A percentile compares a stretch with the other conserved stretches of the same genome.
These are phyloP conservation scores for Acacia melanoxylon DNA, from an alignment of 306 rosid species.

Conservation along the genomic window DNA sequence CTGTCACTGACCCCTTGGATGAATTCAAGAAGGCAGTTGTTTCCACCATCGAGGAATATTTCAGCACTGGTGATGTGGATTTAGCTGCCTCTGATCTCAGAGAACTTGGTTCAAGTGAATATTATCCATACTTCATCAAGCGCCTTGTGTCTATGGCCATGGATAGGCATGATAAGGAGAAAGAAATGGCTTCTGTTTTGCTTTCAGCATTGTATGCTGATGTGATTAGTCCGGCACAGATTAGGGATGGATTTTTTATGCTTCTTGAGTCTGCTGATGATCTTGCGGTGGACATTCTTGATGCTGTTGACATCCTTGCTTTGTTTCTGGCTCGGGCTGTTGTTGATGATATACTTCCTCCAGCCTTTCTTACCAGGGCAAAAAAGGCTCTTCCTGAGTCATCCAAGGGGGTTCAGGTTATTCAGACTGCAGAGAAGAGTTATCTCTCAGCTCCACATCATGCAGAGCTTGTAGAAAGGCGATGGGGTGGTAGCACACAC, in stretches of 20 bases:
- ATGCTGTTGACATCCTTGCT: slow-evolving; percentile 92
- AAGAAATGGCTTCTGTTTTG: slow-evolving; percentile 97
- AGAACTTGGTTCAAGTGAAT: slow-evolving; percentile 88
- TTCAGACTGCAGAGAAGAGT: slow-evolving; percentile 87
- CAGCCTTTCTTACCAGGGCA: slow-evolving; percentile 86
- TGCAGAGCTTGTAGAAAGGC: slow-evolving; percentile 94
- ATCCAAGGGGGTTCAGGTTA: slow-evolving; percentile 84
- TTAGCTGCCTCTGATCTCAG: slow-evolving; percentile 85
- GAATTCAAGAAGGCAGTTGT: slow-evolving; percentile 89
- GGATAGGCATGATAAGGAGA: slow-evolving; percentile 98
- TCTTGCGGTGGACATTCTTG: slow-evolving; percentile 91
- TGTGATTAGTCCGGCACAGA: slow-evolving; percentile 88
- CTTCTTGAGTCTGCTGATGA: slow-evolving; percentile 97
- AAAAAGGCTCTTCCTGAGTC: slow-evolving; percentile 82
- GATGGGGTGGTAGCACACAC: slow-evolving; percentile 99
- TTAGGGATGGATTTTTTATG: slow-evolving; percentile 89
- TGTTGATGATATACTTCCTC: slow-evolving; percentile 97
- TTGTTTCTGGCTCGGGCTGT: slow-evolving; percentile 97
- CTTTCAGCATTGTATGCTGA: slow-evolving; percentile 94
- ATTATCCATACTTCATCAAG: slow-evolving; percentile 87
- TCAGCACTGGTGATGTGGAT: slow-evolving; percentile 82
- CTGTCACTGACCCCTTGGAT: slow-evolving; percentile 83
- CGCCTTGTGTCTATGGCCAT: slow-evolving; percentile 92
- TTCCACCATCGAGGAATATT: slow-evolving; percentile 85
- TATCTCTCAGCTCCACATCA: slow-evolving; percentile 99